phyloP scores from a whole-genome alignment of 2,329 filamentous ascomycete genomes.

The Hymenoscyphus linearis region DNA sequence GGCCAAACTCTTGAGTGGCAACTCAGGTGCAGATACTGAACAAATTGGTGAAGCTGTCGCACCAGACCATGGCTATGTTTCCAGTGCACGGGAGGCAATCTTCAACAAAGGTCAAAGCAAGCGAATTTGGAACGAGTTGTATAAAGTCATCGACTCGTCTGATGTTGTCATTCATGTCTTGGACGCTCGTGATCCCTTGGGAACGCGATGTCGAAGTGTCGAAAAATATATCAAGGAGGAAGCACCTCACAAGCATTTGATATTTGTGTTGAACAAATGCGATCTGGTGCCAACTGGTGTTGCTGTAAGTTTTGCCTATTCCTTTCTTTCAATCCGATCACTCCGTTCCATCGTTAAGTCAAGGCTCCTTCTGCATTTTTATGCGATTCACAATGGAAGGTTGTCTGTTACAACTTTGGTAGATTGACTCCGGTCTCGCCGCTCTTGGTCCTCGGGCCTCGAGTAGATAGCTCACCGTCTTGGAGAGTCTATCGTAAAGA shows the following conservation, averaged over 20 bases:
- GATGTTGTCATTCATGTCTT: constrained; percentile 95
- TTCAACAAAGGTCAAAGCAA: constrained; percentile 95
- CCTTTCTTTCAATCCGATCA: constrained; percentile 12
- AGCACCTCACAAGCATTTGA: constrained; percentile 90
- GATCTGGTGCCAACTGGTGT: constrained; percentile 89
- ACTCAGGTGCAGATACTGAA: constrained; percentile 51
- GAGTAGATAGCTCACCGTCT: constrained; percentile 78
- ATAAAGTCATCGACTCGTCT: constrained; percentile 92
- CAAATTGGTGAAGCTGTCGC: constrained; percentile 37
- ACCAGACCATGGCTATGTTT: constrained; percentile 42
- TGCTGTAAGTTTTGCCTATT: constrained; percentile 67
- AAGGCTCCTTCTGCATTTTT: constrained; percentile 64
- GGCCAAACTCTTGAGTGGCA: constrained; percentile 69
- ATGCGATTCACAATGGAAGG: constrained; percentile 64
- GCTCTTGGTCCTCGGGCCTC: constrained; percentile 54
- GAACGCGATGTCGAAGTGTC: constrained; percentile 82
- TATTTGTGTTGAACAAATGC: constrained; percentile 86
- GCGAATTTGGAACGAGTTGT: constrained; percentile 93
- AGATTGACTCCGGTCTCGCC: constrained; percentile 75
- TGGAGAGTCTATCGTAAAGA: constrained; percentile 71
- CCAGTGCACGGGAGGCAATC: constrained; percentile 73
- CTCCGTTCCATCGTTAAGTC: constrained; percentile 69
- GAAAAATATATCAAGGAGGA: constrained; percentile 93
- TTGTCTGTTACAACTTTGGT: constrained; percentile 99
- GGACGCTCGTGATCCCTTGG: constrained; percentile 82